Conservation (phyloP, 331 rosid genomes). For the Quercus lobata region DNA sequence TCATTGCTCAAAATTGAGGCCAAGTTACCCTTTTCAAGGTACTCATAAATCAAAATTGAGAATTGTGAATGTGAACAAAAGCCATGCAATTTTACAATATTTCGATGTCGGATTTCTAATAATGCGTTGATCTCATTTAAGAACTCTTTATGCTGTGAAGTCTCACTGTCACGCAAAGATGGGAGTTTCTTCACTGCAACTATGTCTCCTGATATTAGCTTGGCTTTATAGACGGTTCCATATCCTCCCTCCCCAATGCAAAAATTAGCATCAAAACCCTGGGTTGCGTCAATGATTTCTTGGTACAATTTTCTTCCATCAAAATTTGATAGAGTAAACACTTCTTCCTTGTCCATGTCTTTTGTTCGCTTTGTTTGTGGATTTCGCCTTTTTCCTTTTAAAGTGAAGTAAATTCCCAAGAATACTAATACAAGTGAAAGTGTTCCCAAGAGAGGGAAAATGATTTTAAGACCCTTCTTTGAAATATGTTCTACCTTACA, state of each 20-base stretch:
- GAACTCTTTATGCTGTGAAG: no score
- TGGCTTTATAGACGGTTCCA: no score
- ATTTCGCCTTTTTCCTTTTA: not conserved
- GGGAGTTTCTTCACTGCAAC: slow-evolving; percentile 36
- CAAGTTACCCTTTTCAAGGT: no score
- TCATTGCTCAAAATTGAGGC: no score
- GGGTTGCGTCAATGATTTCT: slow-evolving; percentile 18
- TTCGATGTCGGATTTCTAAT: no score
- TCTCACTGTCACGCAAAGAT: not conserved
- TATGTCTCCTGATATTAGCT: no score
- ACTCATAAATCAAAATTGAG: no score
- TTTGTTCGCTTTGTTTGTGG: not conserved
- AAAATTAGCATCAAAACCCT: no score
- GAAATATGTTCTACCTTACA: slow-evolving; percentile 3
- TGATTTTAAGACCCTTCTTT: not conserved
- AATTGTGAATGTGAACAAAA: no score
- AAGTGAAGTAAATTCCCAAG: not conserved
- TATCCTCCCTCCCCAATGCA: no score
- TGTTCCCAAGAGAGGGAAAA: slow-evolving; percentile 15
- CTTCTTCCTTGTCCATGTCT: not conserved
- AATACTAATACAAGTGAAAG: not conserved
- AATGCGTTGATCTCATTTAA: no score
- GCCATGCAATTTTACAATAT: no score
- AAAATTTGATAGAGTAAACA: slow-evolving; percentile 12
- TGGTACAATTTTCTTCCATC: slow-evolving; percentile 30